Percentiles rank a stretch among this genome's conserved stretches.
Evolutionary conservation across 768 basidiomycete species (phyloP).

Genomic region (Myochromella boudieri): DNA sequence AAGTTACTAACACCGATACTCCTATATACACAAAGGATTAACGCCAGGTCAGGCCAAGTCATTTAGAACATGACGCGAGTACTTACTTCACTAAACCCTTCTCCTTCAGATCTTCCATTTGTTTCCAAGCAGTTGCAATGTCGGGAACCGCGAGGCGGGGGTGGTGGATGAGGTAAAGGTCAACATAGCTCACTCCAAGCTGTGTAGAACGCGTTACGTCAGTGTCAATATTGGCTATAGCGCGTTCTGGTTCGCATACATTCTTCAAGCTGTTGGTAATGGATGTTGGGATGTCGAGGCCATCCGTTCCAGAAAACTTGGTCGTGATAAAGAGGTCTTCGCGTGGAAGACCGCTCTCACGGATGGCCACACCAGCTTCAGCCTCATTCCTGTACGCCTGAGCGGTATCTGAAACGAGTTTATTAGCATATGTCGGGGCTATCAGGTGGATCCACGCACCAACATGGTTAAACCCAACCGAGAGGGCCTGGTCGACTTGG

Average conservation of each 20-base stretch:
- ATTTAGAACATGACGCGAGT: neutral
- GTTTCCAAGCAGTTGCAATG: slow-evolving; percentile 60
- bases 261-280: slow-evolving; percentile 56
- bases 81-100: slow-evolving; percentile 58
- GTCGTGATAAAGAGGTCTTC: slow-evolving; percentile 64
- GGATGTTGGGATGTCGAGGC: slow-evolving; percentile 52
- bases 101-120: slow-evolving; percentile 58
- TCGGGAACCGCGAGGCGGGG: slow-evolving; percentile 55
- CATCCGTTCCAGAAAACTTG: slow-evolving; percentile 55
- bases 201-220: slow-evolving; percentile 19
- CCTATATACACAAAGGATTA: slow-evolving; percentile 30
- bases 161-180: slow-evolving; percentile 70
- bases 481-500: slow-evolving; percentile 62
- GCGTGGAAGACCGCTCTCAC: slow-evolving; percentile 57
- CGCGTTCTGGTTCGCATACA: slow-evolving; percentile 29
- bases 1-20: slow-evolving; percentile 78
- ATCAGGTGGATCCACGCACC: slow-evolving; percentile 36
- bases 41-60: too few relatives aligned
- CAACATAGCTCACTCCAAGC: slow-evolving; percentile 65
- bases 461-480: slow-evolving; percentile 60
- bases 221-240: too few relatives aligned
- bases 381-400: slow-evolving; percentile 61
- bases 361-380: slow-evolving; percentile 53
- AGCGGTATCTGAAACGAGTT: slow-evolving; percentile 52
- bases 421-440: neutral